Base-by-base conservation (phyloP, 169 alveolate species). In the Eimeria acervulina region DNA sequence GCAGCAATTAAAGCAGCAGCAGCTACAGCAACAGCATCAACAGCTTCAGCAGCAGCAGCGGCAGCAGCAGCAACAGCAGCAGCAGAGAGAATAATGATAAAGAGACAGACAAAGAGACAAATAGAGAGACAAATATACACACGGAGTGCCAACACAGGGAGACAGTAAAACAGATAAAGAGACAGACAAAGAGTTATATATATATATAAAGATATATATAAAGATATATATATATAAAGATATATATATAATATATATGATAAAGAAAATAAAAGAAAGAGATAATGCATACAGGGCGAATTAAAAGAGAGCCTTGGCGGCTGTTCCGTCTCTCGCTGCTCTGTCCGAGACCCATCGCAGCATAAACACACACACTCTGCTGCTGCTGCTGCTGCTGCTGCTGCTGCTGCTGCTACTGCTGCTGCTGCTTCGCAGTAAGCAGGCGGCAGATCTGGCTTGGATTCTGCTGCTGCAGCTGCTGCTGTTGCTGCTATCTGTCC, bases 381-480 rank as follows among this genome's bases (percentile, higher is more conserved):
- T 74, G 85, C 85, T 74, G 85, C 85, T 38, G 85, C 55, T 74
- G 47, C n/a, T 40, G 85, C 59, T 40, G 85, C 85, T 74, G 85
- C 59, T 66, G 78, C 78, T 66, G 78, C 78, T 66, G 78, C 78
- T 66, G 78, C 40, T 66, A 40, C 40, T 66, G 78, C 78, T 66
- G 78, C 40, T 66, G 78, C 78, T 66, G 78, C 78, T 28, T 8
- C 74, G 6, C 26, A 61, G 31, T 61, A 15, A 10, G 74, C 5
- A 8, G 5, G 17, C 21, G 44, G 42, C 83, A 72, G 83, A 12
- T 55, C 4, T 17, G 6, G 66, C 66, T 55, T n/a, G n/a, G 66
- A 2, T 55, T 12, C 66, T 55, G 66, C 26, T 55, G 66, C 66
- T 55, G 66, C 66, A 2, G n/a, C 2, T 55, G 66, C n/a, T 55